Conservation (phyloP, 345 rosid genomes). For the Aethionema arabicum region DNA sequence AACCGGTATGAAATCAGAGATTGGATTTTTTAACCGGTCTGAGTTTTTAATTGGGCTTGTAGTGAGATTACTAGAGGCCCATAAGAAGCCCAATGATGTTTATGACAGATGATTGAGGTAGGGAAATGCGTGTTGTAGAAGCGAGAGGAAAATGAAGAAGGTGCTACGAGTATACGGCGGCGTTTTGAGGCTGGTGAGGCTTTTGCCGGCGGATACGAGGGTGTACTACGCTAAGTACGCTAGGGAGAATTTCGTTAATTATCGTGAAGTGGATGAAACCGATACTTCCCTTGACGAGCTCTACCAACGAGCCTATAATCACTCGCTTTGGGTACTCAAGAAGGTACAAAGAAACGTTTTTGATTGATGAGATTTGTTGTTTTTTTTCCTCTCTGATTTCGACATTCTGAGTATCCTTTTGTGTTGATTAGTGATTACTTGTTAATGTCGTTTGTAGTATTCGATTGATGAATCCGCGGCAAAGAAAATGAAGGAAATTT, state of each 20-base stretch:
- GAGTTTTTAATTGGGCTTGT: background rate
- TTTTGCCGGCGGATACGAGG: slow-evolving; percentile 69
- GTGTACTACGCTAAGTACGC: slow-evolving; percentile 89
- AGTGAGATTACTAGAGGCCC: slow-evolving; percentile 8
- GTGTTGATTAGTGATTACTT: slow-evolving; percentile 10
- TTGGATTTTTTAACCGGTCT: slow-evolving; percentile 8
- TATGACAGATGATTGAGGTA: background rate
- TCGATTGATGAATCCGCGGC: slow-evolving; percentile 79
- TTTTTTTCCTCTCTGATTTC: background rate
- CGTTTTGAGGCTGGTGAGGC: slow-evolving; percentile 73
- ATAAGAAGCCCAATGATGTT: slow-evolving; percentile 2
- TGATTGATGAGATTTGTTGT: background rate
- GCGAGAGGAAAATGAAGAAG: slow-evolving; percentile 58
- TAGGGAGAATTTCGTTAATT: slow-evolving; percentile 88
- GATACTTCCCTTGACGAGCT: slow-evolving; percentile 66
- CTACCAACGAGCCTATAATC: slow-evolving; percentile 76
- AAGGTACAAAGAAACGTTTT: slow-evolving; percentile 53
- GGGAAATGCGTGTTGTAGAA: slow-evolving; percentile 30
- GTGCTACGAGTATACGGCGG: slow-evolving; percentile 73
- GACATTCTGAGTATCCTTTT: background rate
- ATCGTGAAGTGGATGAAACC: slow-evolving; percentile 63
- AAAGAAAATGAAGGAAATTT: slow-evolving; percentile 51
- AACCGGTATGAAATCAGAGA: slow-evolving; percentile 1
- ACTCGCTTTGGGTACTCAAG: slow-evolving; percentile 90
- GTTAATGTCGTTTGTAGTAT: slow-evolving; percentile 48